Conservation (phyloP, 352 stramenopile genomes). For the Phytophthora boehmeriae region DNA sequence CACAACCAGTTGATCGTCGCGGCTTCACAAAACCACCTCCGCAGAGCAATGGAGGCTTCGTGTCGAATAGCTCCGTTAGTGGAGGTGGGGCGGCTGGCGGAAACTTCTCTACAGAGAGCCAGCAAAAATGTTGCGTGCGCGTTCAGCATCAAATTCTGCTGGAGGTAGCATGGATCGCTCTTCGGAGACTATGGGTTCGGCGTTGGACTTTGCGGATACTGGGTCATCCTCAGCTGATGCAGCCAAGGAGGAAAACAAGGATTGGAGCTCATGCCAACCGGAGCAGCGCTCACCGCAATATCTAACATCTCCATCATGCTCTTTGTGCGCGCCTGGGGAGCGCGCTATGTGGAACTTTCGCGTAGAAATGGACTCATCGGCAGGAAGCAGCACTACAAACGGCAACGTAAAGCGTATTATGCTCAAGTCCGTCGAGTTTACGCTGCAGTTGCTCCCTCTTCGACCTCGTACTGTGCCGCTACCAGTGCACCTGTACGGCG, state of each 20-base stretch:
- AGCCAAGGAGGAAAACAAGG: slow-evolving; percentile 85
- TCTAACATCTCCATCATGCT: slow-evolving; percentile 70
- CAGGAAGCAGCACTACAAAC: slow-evolving; percentile 48
- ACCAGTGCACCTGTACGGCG: slow-evolving; percentile 84
- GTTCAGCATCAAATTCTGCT: slow-evolving; percentile 58
- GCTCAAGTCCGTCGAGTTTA: slow-evolving; percentile 92
- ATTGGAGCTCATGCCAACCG: slow-evolving; percentile 88
- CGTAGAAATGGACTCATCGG: slow-evolving; percentile 80
- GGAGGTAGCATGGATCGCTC: slow-evolving; percentile 56
- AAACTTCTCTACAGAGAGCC: slow-evolving; percentile 55
- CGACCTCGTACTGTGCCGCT: slow-evolving; percentile 80
- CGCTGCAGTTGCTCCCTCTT: slow-evolving; percentile 80
- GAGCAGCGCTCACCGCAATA: slow-evolving; percentile 80
- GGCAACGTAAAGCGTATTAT: slow-evolving; percentile 70
- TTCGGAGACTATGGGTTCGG: slow-evolving; percentile 62
- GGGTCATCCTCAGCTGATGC: slow-evolving; percentile 59
- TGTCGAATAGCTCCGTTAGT: slow-evolving; percentile 50
- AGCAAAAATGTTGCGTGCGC: slow-evolving; percentile 60
- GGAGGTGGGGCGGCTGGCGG: slow-evolving; percentile 34
- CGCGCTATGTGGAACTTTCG: slow-evolving; percentile 90
- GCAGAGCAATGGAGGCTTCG: slow-evolving; percentile 86
- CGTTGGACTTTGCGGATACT: slow-evolving; percentile 70
- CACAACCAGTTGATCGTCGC: slow-evolving; percentile 82
- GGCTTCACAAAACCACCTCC: slow-evolving; percentile 88
- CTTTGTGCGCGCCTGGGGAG: slow-evolving; percentile 79